Percentiles rank a stretch among this genome's conserved stretches.
Evolutionary conservation across 306 rosid species (phyloP).

Genomic region (Pyrus communis): DNA sequence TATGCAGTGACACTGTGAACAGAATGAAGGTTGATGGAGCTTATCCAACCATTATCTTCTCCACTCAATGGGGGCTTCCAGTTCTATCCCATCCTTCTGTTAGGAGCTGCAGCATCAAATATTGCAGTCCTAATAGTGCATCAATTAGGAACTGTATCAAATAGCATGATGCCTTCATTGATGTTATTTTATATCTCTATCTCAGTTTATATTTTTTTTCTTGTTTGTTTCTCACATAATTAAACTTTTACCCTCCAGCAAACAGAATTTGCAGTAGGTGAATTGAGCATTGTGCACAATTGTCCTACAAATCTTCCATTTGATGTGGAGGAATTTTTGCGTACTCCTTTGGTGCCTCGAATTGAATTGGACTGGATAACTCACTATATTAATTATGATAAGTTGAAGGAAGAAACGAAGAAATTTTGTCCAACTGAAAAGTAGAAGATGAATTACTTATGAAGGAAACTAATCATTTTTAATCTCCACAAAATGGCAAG

Average conservation of each 20-base stretch:
- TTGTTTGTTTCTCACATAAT: background rate
- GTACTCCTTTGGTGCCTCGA: no score
- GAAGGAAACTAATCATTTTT: no score
- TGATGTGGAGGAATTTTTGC: background rate
- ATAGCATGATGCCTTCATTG: background rate
- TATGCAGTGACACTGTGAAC: constrained; percentile 35
- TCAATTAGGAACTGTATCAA: background rate
- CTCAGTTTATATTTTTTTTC: background rate
- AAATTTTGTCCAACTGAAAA: no score
- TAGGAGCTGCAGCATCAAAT: constrained; percentile 1
- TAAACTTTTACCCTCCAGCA: background rate
- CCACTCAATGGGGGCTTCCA: constrained; percentile 70
- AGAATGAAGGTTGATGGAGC: constrained; percentile 35
- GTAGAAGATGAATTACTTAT: no score
- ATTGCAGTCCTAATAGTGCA: background rate
- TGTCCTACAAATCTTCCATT: background rate
- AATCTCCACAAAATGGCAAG: no score
- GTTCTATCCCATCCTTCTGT: constrained; percentile 44
- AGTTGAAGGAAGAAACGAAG: no score
- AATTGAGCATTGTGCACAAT: background rate
- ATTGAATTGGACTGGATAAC: no score
- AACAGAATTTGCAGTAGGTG: background rate
- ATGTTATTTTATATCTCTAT: background rate
- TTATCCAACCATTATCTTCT: constrained; percentile 35
- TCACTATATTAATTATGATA: no score